Base-by-base conservation (phyloP, 2,329 filamentous ascomycete species). In the Aspergillus puulaauensis region DNA sequence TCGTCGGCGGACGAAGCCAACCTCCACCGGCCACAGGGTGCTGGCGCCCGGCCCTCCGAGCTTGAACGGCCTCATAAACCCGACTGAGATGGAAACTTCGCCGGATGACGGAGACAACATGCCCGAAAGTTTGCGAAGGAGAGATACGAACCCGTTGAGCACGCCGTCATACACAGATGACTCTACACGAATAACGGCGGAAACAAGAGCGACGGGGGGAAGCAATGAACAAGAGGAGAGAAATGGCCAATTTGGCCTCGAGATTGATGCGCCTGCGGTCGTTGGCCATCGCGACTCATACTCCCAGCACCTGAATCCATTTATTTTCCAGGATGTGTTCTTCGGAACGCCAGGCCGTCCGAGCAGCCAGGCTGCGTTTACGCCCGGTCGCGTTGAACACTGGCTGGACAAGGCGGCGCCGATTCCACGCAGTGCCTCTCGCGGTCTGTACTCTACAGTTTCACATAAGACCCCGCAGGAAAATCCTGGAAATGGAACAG, bases 131-230 rank as follows among this genome's bases (percentile, higher is more conserved):
- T 23, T 52, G 35, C 48, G 11, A 19, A 21, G 53, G 15, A 37
- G 47, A 45, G 9, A 51, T 11, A 56, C 40, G 7, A 56, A 56
- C 31, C 46, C 54, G 7, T 21, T 52, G 9, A 57, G 54, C 23
- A 39, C 40, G 17, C 33, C 54, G 12, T 57, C 54, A 12, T 57
- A 52, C 23, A 57, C 54, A 45, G 48, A 57, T 23, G 54, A 57
- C 33, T 57, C 54, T 21, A 52, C 51, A 9, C 24, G 21, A 33
- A 57, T 41, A 12, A 31, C 27, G 3, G 43, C n/a, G 3, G 43
- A 41, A 14, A 46, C 47, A 23, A 40, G 54, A 51, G 27, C 15
- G 31, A 37, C 14, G 27, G 39, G 23, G 50, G 45, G 17, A 43
- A 49, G 24, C 31, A 31, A n/a, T 46, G 48, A 12, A 31, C 27